Conservation (phyloP, 805 yeast genomes). For the Myxozyma neotropica region DNA sequence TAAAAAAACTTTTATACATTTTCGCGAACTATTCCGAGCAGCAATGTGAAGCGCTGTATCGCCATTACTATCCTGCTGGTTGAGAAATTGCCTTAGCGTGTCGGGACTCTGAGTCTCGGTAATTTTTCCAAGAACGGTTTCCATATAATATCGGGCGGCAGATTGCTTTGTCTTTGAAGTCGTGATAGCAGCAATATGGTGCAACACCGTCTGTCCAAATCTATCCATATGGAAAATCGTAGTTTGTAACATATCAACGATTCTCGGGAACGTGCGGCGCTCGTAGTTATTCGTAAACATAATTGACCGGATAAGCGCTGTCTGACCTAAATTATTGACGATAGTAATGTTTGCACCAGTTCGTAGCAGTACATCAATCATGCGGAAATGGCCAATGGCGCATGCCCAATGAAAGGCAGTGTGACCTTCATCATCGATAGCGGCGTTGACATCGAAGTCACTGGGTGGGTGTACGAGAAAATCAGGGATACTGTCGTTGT, state of each 20-base stretch:
- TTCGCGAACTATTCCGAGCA: slow-evolving; percentile 55
- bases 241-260: slow-evolving; percentile 73
- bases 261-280: slow-evolving; percentile 73
- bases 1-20: slow-evolving; percentile 49
- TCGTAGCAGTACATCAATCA: slow-evolving; percentile 72
- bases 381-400: slow-evolving; percentile 81
- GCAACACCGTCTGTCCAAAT: slow-evolving; percentile 73
- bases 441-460: slow-evolving; percentile 70
- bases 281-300: slow-evolving; percentile 86
- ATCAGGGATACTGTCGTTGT: slow-evolving; percentile 62
- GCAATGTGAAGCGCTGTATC: slow-evolving; percentile 86
- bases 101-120: slow-evolving; percentile 65
- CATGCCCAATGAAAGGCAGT: slow-evolving; percentile 98
- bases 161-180: slow-evolving; percentile 68
- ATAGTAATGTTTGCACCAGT: slow-evolving; percentile 72
- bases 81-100: slow-evolving; percentile 51
- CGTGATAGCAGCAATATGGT: slow-evolving; percentile 76
- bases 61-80: slow-evolving; percentile 80
- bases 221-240: slow-evolving; percentile 79
- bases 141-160: slow-evolving; percentile 81
- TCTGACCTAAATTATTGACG: slow-evolving; percentile 73
- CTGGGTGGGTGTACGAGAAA: slow-evolving; percentile 65
- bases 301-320: slow-evolving; percentile 82
- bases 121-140: slow-evolving; percentile 70
- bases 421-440: slow-evolving; percentile 92